phyloP scores from a whole-genome alignment of 495 filamentous ascomycete species.

The Oleoguttula mirabilis region DNA sequence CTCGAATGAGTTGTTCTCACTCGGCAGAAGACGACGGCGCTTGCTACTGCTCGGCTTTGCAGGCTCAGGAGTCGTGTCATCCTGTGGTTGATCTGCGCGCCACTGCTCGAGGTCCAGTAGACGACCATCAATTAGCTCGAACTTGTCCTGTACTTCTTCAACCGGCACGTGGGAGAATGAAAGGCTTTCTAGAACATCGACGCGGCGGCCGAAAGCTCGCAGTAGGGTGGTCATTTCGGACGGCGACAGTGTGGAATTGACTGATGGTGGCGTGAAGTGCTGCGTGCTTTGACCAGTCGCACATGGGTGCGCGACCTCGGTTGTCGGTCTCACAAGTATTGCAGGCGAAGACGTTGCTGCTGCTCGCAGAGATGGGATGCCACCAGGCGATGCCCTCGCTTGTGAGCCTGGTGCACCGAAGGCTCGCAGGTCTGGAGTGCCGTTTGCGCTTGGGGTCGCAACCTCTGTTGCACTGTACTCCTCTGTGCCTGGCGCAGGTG shows the following conservation, averaged over 20 bases:
- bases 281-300: too few species aligned
- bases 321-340: too few species aligned
- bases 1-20: slow-evolving; percentile 6
- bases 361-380: too few species aligned
- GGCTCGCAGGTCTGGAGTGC: slow-evolving; percentile 29
- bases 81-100: slow-evolving; percentile 47
- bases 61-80: not conserved
- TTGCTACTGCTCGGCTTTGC: not conserved
- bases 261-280: too few species aligned
- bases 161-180: slow-evolving; percentile 45
- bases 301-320: too few species aligned
- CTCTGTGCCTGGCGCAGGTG: not conserved
- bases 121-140: slow-evolving; percentile 46
- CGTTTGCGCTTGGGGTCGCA: slow-evolving; percentile 29
- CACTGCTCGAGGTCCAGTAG: slow-evolving; percentile 51
- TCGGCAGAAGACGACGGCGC: slow-evolving; percentile 6
- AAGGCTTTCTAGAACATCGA: slow-evolving; percentile 47
- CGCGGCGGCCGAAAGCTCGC: slow-evolving; percentile 38
- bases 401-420: too few species aligned
- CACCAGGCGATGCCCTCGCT: too few species aligned
- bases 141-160: slow-evolving; percentile 47
- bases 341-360: too few species aligned
- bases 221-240: slow-evolving; percentile 10
- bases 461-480: slow-evolving; percentile 33
- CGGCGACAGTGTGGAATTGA: too few species aligned